These are phyloP conservation scores for Dipteronia sinensis DNA, from an alignment of 345 rosid genomes.

Conservation along the genomic window DNA sequence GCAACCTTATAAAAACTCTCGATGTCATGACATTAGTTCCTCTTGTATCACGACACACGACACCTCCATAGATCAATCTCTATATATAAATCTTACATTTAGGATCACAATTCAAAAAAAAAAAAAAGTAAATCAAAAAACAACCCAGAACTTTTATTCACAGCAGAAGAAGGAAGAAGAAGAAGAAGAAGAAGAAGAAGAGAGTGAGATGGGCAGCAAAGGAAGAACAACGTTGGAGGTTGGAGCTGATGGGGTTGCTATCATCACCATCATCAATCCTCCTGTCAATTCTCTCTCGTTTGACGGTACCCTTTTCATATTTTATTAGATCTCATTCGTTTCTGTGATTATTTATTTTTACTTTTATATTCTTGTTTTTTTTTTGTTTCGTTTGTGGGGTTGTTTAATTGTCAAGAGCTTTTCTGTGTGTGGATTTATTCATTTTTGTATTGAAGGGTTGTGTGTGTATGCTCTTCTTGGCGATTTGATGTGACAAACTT, in stretches of 20 bases:
- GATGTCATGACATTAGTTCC: neutral
- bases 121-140: neutral
- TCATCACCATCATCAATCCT: constrained; percentile 82
- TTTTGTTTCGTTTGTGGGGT: neutral
- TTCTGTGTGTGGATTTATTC: neutral
- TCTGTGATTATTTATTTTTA: neutral
- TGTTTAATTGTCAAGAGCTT: neutral
- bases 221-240: constrained; percentile 76
- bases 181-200: neutral
- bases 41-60: neutral
- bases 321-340: neutral
- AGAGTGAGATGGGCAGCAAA: constrained; percentile 37
- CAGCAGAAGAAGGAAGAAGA: no score
- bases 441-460: neutral
- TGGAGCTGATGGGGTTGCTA: constrained; percentile 86
- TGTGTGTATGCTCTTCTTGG: neutral
- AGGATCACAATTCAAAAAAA: neutral
- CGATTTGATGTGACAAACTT: neutral
- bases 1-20: neutral
- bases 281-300: constrained; percentile 89
- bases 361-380: neutral
- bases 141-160: no score
- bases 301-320: constrained; percentile 51
- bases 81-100: neutral
- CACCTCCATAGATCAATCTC: constrained; percentile 15